Base-by-base conservation (phyloP, 164 flowering plant species). In the Euptelea pleiosperma region DNA sequence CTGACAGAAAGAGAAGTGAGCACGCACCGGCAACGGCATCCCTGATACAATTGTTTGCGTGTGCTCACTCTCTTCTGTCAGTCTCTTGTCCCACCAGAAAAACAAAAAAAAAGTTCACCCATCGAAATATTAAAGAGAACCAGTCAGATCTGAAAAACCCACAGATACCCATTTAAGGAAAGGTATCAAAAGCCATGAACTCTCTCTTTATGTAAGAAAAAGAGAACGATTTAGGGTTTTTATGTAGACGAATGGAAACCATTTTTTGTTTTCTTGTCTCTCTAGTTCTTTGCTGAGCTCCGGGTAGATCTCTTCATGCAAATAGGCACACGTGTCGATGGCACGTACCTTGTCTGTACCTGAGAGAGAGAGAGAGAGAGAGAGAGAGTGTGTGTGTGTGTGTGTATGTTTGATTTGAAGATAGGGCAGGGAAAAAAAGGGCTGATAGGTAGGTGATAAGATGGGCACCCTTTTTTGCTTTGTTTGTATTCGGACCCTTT, bases 11-110 rank as follows among this genome's bases (percentile, higher is more conserved):
- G 84, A 74, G 79, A 26, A 52, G 74, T 75, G 81, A 79, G 84
- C 84, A 77, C 84, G 61, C 79, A 73, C 75, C 64, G 66, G 74
- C 74, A 64, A 57, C 30, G 15, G 71, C 53, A 74, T 73, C 9
- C 3, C 8, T 58, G 63, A 74, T 77, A 69, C 76, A 69, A 66
- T 47, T 67, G 65, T 73, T 73, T 49, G 73, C 65, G 73, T 73
- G 84, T 77, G 84, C 84, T 77, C 82, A 75, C 85, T 77, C 85
- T 80, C 85, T 80, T 80, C 85, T 77, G 85, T 80, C 85, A 80
- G 71, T 57, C 69, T 62, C 63, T 34, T 46, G 34, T 26, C 33
- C 31, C 60, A 64, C 48, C 26, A 61, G 0, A 40, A 34, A 6
- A 49, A n/a, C n/a, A n/a, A 48, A 54, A 9, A 31, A 8, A 49